These are phyloP conservation scores for Epichloe typhina DNA, from an alignment of 2,329 filamentous ascomycete species.

Conservation along the genomic window DNA sequence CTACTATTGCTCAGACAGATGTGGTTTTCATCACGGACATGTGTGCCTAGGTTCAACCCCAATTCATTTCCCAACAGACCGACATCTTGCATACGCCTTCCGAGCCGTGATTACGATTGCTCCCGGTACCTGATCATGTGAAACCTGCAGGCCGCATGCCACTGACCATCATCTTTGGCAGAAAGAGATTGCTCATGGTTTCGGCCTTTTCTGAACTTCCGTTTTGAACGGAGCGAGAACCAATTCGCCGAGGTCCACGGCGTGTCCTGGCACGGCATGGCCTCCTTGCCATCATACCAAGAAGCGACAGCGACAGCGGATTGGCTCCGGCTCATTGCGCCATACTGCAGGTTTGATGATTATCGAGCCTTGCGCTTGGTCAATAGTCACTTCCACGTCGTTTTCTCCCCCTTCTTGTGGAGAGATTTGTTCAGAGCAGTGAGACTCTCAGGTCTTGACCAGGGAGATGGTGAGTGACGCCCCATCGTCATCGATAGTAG, in stretches of 20 bases:
- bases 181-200: not conserved
- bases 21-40: not conserved
- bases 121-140: not conserved
- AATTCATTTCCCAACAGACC: not conserved
- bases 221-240: not conserved
- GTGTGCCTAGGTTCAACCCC: not conserved
- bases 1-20: not conserved
- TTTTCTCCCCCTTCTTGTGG: slow-evolving; percentile 43
- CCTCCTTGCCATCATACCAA: slow-evolving; percentile 35
- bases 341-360: slow-evolving; percentile 28
- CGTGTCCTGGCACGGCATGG: slow-evolving; percentile 11
- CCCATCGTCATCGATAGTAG: not conserved
- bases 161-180: no score
- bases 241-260: not conserved
- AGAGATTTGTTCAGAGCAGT: slow-evolving; percentile 30
- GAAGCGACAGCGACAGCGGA: slow-evolving; percentile 33
- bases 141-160: not conserved
- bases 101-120: not conserved
- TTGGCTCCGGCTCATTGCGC: slow-evolving; percentile 36
- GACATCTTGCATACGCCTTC: not conserved
- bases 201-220: not conserved
- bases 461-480: slow-evolving; percentile 29
- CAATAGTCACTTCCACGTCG: slow-evolving; percentile 29
- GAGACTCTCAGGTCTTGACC: slow-evolving; percentile 26
- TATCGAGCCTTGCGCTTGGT: slow-evolving; percentile 36